These are phyloP conservation scores for Amanita exitialis DNA, from an alignment of 768 basidiomycete genomes.

Conservation along the genomic window DNA sequence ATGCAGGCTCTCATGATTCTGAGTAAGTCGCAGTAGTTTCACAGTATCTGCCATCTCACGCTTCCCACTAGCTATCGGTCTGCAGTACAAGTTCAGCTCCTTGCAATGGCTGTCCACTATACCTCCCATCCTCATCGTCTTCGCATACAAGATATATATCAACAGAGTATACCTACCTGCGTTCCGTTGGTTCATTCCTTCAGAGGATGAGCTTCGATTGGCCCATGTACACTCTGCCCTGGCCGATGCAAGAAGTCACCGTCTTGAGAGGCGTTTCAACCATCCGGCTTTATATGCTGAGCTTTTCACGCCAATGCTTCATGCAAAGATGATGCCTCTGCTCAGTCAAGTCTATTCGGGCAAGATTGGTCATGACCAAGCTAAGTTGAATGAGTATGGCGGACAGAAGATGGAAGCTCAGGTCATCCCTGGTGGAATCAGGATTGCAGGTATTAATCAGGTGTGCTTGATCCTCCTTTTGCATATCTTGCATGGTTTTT, in stretches of 20 bases:
- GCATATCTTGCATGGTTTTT: background rate
- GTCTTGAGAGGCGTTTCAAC: slow-evolving; percentile 86
- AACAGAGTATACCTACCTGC: slow-evolving; percentile 50
- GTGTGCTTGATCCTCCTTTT: slow-evolving; percentile 20
- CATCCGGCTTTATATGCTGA: slow-evolving; percentile 87
- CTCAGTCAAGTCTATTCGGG: slow-evolving; percentile 70
- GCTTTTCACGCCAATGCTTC: slow-evolving; percentile 82
- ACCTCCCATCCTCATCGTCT: slow-evolving; percentile 76
- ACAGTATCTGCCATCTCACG: slow-evolving; percentile 1
- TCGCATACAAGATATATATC: slow-evolving; percentile 81
- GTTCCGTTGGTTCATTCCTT: slow-evolving; percentile 83
- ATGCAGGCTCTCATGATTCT: slow-evolving; percentile 87
- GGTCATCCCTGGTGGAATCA: slow-evolving; percentile 69
- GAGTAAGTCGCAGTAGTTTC: slow-evolving; percentile 42
- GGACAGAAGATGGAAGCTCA: slow-evolving; percentile 69
- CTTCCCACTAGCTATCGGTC: slow-evolving; percentile 59
- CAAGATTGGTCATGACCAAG: slow-evolving; percentile 50
- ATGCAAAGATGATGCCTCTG: slow-evolving; percentile 76
- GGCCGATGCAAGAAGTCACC: slow-evolving; percentile 59
- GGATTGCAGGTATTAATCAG: slow-evolving; percentile 75
- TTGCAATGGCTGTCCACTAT: slow-evolving; percentile 74
- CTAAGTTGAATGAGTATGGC: slow-evolving; percentile 70
- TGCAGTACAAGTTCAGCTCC: slow-evolving; percentile 66
- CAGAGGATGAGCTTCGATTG: slow-evolving; percentile 61
- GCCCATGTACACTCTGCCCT: slow-evolving; percentile 74